Conservation (phyloP, 192 early-diverging fungal genomes). For the Dimargaris verticillata region DNA sequence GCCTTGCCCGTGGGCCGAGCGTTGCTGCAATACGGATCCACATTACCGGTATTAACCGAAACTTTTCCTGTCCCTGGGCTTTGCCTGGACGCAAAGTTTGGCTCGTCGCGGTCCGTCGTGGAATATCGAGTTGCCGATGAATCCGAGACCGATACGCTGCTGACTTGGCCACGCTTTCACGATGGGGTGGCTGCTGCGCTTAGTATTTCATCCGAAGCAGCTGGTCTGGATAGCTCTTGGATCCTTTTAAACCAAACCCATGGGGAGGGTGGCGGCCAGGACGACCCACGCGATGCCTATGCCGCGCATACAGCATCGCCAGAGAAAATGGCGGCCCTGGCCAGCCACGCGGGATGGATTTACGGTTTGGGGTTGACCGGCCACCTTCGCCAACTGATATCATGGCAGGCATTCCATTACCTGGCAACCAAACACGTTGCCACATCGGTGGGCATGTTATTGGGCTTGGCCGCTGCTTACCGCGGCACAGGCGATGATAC, state of each 20-base stretch:
- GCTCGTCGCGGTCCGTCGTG: constrained; percentile 36
- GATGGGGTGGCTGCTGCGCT: constrained; percentile 58
- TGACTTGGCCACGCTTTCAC: constrained; percentile 69
- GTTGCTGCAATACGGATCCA: constrained; percentile 39
- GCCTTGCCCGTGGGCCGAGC: constrained; percentile 42
- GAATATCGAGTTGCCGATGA: constrained; percentile 23
- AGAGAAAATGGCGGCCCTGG: not conserved
- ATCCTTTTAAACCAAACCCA: constrained; percentile 44
- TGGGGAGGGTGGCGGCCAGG: constrained; percentile 14
- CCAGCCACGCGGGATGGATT: constrained; percentile 48
- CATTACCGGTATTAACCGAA: constrained; percentile 29
- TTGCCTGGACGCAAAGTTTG: constrained; percentile 32
- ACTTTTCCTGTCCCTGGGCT: constrained; percentile 36
- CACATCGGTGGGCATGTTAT: constrained; percentile 40
- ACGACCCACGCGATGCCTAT: too few species aligned
- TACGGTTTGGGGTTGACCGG: constrained; percentile 56
- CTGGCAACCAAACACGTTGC: constrained; percentile 38
- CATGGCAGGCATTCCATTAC: constrained; percentile 35
- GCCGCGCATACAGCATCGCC: not conserved
- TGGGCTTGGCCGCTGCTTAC: constrained; percentile 47
- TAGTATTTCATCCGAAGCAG: constrained; percentile 29
- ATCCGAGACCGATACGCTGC: constrained; percentile 20
- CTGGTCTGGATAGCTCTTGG: constrained; percentile 45
- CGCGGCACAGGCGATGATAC: constrained; percentile 35
- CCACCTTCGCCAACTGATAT: constrained; percentile 35